Base-by-base conservation (phyloP, 148 eudicot genomes). In the Vaccinium myrtillus region DNA sequence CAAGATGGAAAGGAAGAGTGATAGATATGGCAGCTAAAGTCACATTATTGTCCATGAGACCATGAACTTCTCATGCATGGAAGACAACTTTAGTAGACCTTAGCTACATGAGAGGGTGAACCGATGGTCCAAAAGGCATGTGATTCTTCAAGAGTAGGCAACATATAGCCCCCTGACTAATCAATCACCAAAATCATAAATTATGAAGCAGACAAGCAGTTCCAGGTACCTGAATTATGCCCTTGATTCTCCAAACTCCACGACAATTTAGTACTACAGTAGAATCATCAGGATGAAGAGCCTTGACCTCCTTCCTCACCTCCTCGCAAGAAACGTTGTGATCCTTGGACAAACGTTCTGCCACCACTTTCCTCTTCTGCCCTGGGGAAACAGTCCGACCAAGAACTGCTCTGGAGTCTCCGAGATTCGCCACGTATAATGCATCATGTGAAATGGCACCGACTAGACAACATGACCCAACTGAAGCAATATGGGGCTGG, bases 161-260 rank as follows among this genome's bases (percentile, higher is more conserved):
- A 86, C 58, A 18, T 55, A 81, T 58, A 65, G 49, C 58, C 84
- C 86, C 63, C 79, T 85, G 70, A 83, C 10, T 79, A 56, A 59
- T 59, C 70, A 80, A 80, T 77, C 46, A 53, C 46, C 61, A 53
- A 54, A 13, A 78, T 18, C 11, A 15, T 3, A 53, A 27, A 32
- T 53, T 27, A 54, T 15, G 15, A 25, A 27, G 63, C 2, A 27
- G 46, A 2, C 63, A 78, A 53, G 36, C 81, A 78, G 43, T 23
- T 32, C 8, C 7, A 51, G 59, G 39, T 85, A 91, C 94, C 94
- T 91, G 94, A 79, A 91, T 91, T 81, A 91, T 91, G 56, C 94
- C 94, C 67, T 87, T 90, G 78, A 91, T 89, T 89, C 92, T 90
- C 94, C 92, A 91, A 83, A 90, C 94, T 53, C 94, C 94, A 3